Evolutionary conservation across 139 green algal species (phyloP).

Genomic region (Chlamydomonas sp.): DNA sequence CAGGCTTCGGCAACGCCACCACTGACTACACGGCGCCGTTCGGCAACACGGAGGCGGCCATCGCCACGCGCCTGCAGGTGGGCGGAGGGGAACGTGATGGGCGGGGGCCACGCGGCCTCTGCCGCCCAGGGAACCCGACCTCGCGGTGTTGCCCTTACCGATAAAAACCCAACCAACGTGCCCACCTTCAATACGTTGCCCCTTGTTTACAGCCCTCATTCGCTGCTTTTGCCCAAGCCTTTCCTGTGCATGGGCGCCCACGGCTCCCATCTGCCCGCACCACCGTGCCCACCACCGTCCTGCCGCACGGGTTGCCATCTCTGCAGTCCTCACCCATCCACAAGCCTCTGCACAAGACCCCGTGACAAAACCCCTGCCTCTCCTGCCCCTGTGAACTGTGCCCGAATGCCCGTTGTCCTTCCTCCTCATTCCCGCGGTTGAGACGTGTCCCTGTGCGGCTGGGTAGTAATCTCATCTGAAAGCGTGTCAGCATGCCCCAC

Average conservation of each 20-base stretch:
- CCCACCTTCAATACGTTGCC: background rate
- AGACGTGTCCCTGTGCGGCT: background rate
- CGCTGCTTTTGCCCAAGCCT: background rate
- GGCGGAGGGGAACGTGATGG: background rate
- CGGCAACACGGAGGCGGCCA: conserved; percentile 13
- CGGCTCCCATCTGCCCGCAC: no score
- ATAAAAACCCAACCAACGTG: background rate
- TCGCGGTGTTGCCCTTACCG: background rate
- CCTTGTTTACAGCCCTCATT: background rate
- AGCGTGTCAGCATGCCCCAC: background rate
- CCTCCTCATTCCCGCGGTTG: background rate
- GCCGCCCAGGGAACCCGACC: background rate
- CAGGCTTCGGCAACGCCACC: conserved; percentile 28
- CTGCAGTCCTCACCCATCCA: no score
- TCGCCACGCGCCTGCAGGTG: conserved; percentile 4
- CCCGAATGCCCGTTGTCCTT: background rate
- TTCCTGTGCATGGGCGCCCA: background rate
- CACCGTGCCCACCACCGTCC: no score
- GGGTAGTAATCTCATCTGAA: background rate
- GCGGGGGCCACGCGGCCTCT: background rate
- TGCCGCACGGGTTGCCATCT: no score
- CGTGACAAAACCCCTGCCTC: no score
- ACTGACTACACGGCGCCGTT: conserved; percentile 32
- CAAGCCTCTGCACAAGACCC: no score
- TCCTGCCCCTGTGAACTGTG: no score